Base-by-base conservation (phyloP, 1,139 yeast species). In the Yamadazyma sp. region DNA sequence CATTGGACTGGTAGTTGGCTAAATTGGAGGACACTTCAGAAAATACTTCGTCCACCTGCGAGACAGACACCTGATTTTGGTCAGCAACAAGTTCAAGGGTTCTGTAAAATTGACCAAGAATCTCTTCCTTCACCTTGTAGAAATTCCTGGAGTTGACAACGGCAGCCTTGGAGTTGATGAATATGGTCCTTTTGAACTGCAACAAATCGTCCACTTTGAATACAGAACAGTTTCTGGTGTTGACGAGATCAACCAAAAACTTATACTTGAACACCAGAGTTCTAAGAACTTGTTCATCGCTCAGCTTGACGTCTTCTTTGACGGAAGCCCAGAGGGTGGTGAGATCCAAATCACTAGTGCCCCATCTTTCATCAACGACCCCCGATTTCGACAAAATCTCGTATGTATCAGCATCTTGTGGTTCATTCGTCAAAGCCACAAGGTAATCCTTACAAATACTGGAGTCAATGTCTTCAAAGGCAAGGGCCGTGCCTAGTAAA, bases 121-220 rank as follows among this genome's bases (percentile, higher is more conserved):
- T 56, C 14, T 57, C 61, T 38, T 75, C 78, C 41, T 62, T 67
- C 2, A 66, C 52, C 48, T 73, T 76, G 50, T 76, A 75, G 42
- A 73, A 73, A 31, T 61, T 56, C 17, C 56, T 59, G 2, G 63
- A 38, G 10, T 37, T 38, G 8, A 38, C 29, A 1, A 10, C 32
- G 8, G 42, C 50, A 24, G 47, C 57, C 11, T 48, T 40, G 1
- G 67, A 45, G 31, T 64, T 62, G 13, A 27, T 31, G 30, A 68
- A 53, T 15, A 64, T 39, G 4, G 39, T 31, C 3, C 35, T 30
- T 26, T 54, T 46, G 40, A 65, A 54, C 2, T 40, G 41, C n/a
- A 55, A 16, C 7, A 57, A 32, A 1, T 40, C 34, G 2, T 34
- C 24, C 6, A 45, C 16, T 8, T 26, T 25, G 21, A 52, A 34